These are phyloP conservation scores for Lonicera japonica DNA, from an alignment of 129 eudicot genomes.

Conservation along the genomic window DNA sequence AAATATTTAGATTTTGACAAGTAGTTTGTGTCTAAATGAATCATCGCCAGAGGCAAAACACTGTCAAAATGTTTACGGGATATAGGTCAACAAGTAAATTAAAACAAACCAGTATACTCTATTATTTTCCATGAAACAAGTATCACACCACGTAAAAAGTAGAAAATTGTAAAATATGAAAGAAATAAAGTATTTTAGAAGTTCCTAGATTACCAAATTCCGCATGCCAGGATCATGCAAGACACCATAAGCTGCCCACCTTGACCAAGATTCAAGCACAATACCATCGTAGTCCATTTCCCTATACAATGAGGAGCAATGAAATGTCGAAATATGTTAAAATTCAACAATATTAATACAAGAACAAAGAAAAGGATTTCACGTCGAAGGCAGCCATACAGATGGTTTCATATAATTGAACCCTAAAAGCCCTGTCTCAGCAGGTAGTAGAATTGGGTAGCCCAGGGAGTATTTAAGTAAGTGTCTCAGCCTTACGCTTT, in stretches of 20 bases:
- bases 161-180: not conserved
- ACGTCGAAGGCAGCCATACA: not conserved
- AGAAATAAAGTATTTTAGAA: not conserved
- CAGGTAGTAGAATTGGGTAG: not conserved
- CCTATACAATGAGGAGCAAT: conserved; percentile 29
- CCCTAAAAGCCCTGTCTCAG: not conserved
- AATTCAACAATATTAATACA: not conserved
- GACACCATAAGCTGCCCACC: conserved; percentile 93
- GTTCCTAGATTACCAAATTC: conserved; percentile 41
- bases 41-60: no score
- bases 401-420: not conserved
- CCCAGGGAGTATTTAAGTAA: not conserved
- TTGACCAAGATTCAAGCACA: conserved; percentile 97
- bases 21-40: no score
- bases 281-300: conserved; percentile 92
- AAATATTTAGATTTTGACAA: no score
- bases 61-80: no score
- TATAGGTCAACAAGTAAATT: no score
- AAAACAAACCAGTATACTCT: no score
- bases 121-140: not conserved
- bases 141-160: not conserved
- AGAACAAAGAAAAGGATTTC: not conserved
- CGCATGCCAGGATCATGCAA: conserved; percentile 76
- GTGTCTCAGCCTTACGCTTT: not conserved
- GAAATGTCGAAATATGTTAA: not conserved